phyloP scores from a whole-genome alignment of 2,329 filamentous ascomycete genomes.

The Aspergillus tamarii region DNA sequence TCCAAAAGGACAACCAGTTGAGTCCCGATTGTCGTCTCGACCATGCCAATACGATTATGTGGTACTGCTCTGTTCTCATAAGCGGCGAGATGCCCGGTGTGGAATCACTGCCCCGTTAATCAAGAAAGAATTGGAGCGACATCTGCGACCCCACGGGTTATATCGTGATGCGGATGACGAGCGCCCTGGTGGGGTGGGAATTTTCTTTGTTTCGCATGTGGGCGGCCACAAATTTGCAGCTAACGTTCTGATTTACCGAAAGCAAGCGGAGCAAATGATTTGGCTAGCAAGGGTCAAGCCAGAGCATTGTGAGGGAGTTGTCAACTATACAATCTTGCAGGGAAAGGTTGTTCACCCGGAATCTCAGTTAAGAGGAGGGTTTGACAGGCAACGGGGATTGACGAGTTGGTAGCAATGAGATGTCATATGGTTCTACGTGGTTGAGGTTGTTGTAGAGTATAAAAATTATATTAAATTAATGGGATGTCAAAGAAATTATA shows the following conservation, averaged over 20 bases:
- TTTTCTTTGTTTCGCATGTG: slow-evolving; percentile 91
- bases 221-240: slow-evolving; percentile 93
- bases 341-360: slow-evolving; percentile 89
- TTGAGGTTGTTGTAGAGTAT: neutral
- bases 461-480: neutral
- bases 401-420: slow-evolving; percentile 58
- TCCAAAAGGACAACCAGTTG: slow-evolving; percentile 59
- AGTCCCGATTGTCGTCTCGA: slow-evolving; percentile 48
- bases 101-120: slow-evolving; percentile 85
- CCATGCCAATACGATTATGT: slow-evolving; percentile 78
- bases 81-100: slow-evolving; percentile 85
- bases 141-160: slow-evolving; percentile 76
- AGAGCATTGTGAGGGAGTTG: slow-evolving; percentile 85
- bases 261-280: slow-evolving; percentile 56
- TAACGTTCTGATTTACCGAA: slow-evolving; percentile 85
- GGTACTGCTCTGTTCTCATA: slow-evolving; percentile 86
- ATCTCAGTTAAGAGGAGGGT: slow-evolving; percentile 79
- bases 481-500: too few relatives aligned
- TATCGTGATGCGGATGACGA: slow-evolving; percentile 82
- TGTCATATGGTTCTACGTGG: too few relatives aligned
- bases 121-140: slow-evolving; percentile 77
- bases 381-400: slow-evolving; percentile 73
- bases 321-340: slow-evolving; percentile 81
- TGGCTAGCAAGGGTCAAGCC: slow-evolving; percentile 87
- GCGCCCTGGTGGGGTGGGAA: slow-evolving; percentile 80